A percentile compares a stretch with the other conserved stretches of the same genome.
These are phyloP conservation scores for Candida montana DNA, from an alignment of 805 yeast genomes.

Conservation along the genomic window DNA sequence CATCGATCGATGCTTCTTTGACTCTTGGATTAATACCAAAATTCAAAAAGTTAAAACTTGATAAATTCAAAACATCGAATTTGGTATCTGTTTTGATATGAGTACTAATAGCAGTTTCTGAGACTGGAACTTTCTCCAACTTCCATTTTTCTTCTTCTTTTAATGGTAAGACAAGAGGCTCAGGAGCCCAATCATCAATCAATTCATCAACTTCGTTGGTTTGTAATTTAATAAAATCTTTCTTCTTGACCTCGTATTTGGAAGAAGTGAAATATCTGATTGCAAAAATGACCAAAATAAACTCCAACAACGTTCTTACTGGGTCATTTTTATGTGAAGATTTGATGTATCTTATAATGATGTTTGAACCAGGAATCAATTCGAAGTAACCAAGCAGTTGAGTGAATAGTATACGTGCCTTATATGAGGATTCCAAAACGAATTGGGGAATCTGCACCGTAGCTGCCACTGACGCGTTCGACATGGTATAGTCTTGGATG, in stretches of 20 bases:
- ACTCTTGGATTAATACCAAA: constrained; percentile 46
- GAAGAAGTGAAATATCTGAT: constrained; percentile 73
- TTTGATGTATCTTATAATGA: constrained; percentile 63
- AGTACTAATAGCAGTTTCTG: constrained; percentile 45
- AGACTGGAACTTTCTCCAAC: constrained; percentile 55
- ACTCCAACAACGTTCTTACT: constrained; percentile 76
- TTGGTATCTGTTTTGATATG: constrained; percentile 24
- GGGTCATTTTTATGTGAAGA: constrained; percentile 94
- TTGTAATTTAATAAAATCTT: constrained; percentile 58
- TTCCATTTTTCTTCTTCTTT: constrained; percentile 53
- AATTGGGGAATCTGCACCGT: constrained; percentile 8
- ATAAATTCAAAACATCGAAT: constrained; percentile 52
- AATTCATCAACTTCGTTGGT: constrained; percentile 71
- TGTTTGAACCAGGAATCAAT: constrained; percentile 49
- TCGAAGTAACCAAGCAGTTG: constrained; percentile 14
- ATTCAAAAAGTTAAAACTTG: constrained; percentile 67
- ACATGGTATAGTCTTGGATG: not conserved
- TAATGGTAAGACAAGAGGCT: constrained; percentile 62
- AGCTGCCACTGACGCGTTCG: constrained; percentile 3
- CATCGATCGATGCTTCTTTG: constrained; percentile 46
- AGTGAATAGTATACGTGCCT: constrained; percentile 1
- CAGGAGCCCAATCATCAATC: constrained; percentile 90
- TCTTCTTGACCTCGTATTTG: constrained; percentile 69
- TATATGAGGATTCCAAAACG: constrained; percentile 5
- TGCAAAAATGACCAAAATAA: constrained; percentile 73